These are phyloP conservation scores for Zopfia rhizophila DNA, from an alignment of 2,329 filamentous ascomycete species.

Conservation along the genomic window DNA sequence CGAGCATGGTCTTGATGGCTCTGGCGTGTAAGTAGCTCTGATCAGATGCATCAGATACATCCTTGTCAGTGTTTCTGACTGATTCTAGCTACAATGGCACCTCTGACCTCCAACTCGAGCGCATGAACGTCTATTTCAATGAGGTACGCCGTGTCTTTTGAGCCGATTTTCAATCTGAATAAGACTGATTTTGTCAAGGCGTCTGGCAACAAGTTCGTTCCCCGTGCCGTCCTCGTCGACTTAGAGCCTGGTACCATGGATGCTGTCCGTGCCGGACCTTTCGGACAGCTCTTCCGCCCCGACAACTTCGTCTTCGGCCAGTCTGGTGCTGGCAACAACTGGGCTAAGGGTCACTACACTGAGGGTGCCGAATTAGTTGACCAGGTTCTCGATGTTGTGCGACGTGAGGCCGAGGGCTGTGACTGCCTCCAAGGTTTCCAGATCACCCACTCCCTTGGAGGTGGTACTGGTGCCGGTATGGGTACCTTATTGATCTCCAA, in stretches of 20 bases:
- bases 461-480: conserved; percentile 99
- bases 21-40: conserved; percentile 84
- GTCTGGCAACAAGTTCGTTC: conserved; percentile 98
- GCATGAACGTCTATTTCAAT: conserved; percentile 99
- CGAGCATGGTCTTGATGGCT: conserved; percentile 94
- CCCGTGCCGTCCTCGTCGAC: conserved; percentile 98
- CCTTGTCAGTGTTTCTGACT: conserved; percentile 26
- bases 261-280: conserved; percentile 96
- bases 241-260: conserved; percentile 99
- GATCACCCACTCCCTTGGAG: conserved; percentile 99
- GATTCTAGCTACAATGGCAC: conserved; percentile 87
- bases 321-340: conserved; percentile 99
- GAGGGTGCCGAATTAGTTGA: conserved; percentile 99
- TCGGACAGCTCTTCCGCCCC: conserved; percentile 98
- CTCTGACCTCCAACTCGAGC: conserved; percentile 98
- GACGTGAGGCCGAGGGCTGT: conserved; percentile 97
- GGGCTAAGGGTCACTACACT: conserved; percentile 99
- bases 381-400: conserved; percentile 97
- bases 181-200: conserved; percentile 66
- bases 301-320: conserved; percentile 99
- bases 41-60: background rate
- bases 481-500: conserved; percentile 99
- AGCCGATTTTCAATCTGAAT: conserved; percentile 8
- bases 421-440: conserved; percentile 99
- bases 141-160: conserved; percentile 67